Conservation (phyloP, 2,329 filamentous ascomycete species). For the Calonectria crousiana region DNA sequence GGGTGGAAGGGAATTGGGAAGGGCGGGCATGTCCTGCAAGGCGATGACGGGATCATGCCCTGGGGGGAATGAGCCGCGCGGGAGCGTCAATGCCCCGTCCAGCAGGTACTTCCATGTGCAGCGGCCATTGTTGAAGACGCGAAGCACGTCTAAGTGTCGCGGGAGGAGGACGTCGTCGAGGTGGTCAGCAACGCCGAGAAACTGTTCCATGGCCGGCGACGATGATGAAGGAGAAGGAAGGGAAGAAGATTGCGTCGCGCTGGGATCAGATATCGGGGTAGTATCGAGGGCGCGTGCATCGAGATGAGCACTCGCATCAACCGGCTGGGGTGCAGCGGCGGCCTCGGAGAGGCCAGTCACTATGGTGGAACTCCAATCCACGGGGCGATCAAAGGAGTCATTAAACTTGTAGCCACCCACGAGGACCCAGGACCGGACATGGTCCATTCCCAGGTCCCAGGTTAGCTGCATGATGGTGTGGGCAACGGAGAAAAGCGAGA, state of each 20-base stretch:
- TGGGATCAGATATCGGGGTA: constrained; percentile 30
- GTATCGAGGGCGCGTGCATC: constrained; percentile 17
- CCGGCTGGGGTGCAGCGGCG: constrained; percentile 29
- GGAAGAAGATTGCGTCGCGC: constrained; percentile 22
- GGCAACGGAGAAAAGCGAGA: constrained; percentile 18
- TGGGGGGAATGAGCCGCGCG: constrained; percentile 35
- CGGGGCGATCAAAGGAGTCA: constrained; percentile 37
- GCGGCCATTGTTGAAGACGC: constrained; percentile 36
- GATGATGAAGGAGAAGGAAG: constrained; percentile 11
- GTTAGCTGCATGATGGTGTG: constrained; percentile 41
- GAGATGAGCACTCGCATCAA: constrained; percentile 38
- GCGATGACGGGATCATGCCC: constrained; percentile 40
- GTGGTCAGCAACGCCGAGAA: constrained; percentile 31
- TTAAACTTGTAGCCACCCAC: constrained; percentile 37
- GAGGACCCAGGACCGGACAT: constrained; percentile 46
- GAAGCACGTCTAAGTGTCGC: constrained; percentile 34
- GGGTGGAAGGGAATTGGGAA: constrained; percentile 37
- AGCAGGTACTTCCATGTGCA: constrained; percentile 40
- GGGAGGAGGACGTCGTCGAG: constrained; percentile 40
- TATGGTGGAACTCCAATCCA: constrained; percentile 41
- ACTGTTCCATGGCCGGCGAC: constrained; percentile 19
- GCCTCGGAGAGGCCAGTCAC: constrained; percentile 43
- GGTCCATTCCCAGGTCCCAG: constrained; percentile 45
- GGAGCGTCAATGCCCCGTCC: constrained; percentile 32
- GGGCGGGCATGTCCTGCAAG: constrained; percentile 42